These are phyloP conservation scores for Colletotrichum noveboracense DNA, from an alignment of 2,329 filamentous ascomycete species.

Conservation along the genomic window DNA sequence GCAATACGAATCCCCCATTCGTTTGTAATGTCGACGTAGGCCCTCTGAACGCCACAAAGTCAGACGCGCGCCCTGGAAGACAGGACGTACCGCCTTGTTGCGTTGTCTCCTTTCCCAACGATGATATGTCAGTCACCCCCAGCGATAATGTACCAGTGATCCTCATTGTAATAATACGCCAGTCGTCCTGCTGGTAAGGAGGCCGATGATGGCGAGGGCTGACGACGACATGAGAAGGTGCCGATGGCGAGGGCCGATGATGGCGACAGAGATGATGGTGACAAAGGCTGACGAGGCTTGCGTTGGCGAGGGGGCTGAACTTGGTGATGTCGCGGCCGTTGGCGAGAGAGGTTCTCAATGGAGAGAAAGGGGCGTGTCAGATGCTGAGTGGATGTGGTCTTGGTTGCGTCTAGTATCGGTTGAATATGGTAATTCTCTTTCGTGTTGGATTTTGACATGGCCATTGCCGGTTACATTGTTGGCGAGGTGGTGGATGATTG, in stretches of 20 bases:
- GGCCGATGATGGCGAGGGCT: neutral
- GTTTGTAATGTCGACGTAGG: neutral
- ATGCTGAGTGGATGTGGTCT: neutral
- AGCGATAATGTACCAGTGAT: neutral
- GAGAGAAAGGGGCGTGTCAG: neutral
- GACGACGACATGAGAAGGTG: neutral
- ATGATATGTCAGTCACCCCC: neutral
- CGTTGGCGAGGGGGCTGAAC: neutral
- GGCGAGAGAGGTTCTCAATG: neutral
- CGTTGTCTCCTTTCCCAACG: neutral
- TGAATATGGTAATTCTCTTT: neutral
- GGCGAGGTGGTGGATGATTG: too few relatives aligned
- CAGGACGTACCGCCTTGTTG: neutral
- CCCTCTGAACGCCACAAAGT: neutral
- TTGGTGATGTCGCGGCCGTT: neutral
- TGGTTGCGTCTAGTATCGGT: neutral
- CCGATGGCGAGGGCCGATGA: too few relatives aligned
- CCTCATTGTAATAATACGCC: neutral
- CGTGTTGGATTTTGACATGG: neutral
- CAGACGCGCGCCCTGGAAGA: neutral
- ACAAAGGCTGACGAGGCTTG: neutral
- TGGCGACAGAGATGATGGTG: neutral
- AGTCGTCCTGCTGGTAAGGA: neutral
- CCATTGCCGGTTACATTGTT: neutral
- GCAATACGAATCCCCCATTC: neutral